Evolutionary conservation across 192 early-diverging fungal genomes (phyloP).

Genomic region (Mycoemilia scoparia): DNA sequence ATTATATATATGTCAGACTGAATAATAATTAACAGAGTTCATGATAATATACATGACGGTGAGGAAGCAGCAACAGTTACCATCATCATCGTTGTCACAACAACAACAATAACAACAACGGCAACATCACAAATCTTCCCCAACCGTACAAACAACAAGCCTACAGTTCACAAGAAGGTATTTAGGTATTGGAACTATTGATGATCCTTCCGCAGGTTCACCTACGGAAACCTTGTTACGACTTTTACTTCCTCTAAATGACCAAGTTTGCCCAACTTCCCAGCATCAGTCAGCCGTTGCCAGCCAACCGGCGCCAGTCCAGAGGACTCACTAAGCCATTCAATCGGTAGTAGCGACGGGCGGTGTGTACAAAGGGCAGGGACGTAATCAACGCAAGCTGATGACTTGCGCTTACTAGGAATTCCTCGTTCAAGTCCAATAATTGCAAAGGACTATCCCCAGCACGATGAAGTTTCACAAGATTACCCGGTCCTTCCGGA

Average conservation of each 20-base stretch:
- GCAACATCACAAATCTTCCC: too few relatives aligned
- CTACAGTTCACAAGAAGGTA: too few relatives aligned
- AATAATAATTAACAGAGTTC: too few relatives aligned
- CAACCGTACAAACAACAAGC: too few relatives aligned
- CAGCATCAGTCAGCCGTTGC: conserved; percentile 13
- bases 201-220: conserved; percentile 58
- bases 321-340: conserved; percentile 65
- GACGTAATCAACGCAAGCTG: conserved; percentile 64
- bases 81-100: too few relatives aligned
- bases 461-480: conserved; percentile 59
- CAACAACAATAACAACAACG: too few relatives aligned
- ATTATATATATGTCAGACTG: too few relatives aligned
- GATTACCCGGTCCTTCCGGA: conserved; percentile 41
- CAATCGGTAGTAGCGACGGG: conserved; percentile 67
- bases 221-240: conserved; percentile 63
- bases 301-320: conserved; percentile 32
- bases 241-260: conserved; percentile 83
- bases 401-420: conserved; percentile 67
- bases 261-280: conserved; percentile 65
- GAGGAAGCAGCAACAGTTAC: too few relatives aligned
- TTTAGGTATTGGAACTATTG: conserved; percentile 18
- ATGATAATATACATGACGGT: too few relatives aligned
- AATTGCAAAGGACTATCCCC: conserved; percentile 67
- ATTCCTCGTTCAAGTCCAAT: conserved; percentile 65
- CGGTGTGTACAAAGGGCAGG: conserved; percentile 66